Base-by-base conservation (phyloP, 352 stramenopile genomes). In the Pythium aquatile region DNA sequence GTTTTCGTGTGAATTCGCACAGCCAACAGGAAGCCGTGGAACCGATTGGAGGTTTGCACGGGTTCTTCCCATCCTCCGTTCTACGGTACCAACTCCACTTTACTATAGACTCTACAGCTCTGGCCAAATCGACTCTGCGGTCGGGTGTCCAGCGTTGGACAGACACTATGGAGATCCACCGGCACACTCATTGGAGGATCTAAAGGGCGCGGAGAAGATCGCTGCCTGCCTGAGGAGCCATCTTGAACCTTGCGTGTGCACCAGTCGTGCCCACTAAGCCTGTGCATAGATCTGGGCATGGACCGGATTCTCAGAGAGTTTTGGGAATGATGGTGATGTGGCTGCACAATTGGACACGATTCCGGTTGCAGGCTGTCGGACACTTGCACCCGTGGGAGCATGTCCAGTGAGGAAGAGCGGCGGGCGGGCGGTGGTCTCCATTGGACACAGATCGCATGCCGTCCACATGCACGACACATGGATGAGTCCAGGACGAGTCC, bases 321-420 rank as follows among this genome's bases (percentile, higher is more conserved):
- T 8, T 49, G 8, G 20, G 47, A 64, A 64, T 64, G 58, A 58
- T 64, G 7, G 35, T 42, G 11, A 16, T 42, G 2, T 42, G 35
- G 35, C 35, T 42, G 35, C 47, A 10, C 20, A 26, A 53, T 47
- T 63, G 57, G 57, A 32, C 57, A 63, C 46, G 46, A 53, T 29
- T 28, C 24, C n/a, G 20, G 2, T 20, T 28, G 20, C 24, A 24
- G 11, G 26, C 49, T 58, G 58, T 64, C 58, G 35, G 58, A 64
- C 58, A 64, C 58, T 58, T 64, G 58, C 58, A 64, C 58, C 58
- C 58, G 40, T 42, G 33, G 13, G 30, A 28, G 20, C 20, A 37
- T 40, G 14, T 52, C 24, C n/a, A 32, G 46, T 35, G 9, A 7
- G 32, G 29, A 55, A 35, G 20, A 35, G 17, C 11, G 47, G 5